Base-by-base conservation (phyloP, 805 yeast species). In the Candida tallmaniae region DNA sequence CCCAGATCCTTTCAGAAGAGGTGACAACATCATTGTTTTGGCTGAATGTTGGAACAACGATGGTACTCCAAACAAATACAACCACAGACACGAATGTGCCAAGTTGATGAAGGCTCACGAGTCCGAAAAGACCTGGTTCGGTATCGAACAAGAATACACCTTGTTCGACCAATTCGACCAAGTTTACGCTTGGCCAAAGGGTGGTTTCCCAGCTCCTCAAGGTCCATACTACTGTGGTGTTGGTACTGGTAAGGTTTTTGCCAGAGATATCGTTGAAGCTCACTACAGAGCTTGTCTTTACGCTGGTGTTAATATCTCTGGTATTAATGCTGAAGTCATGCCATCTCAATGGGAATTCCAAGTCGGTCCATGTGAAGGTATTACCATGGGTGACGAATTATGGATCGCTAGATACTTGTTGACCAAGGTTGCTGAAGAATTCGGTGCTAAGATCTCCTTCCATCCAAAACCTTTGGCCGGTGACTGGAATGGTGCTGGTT, bases 171-270 rank as follows among this genome's bases (percentile, higher is more conserved):
- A 84, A 63, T 82, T 66, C 55, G 95, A 85, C 65, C 70, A 82
- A 55, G 88, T 83, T 44, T 93, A 89, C 68, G 97, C 96, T 48
- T 93, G 98, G 98, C 98, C 98, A 67, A 81, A 85, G 74, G 97
- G 97, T 54, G 98, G 97, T 45, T 93, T 77, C 94, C 98, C 98
- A 62, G 97, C 96, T 51, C 97, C 98, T 47, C 98, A 93, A 73
- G 98, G 98, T 50, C 98, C 98, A 44, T 93, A 93, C 83, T 93
- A 93, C 81, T 93, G 98, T 76, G 98, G 97, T 80, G 98, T 93
- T 48, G 98, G 98, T 70, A 77, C 96, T 54, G 96, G 97, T 60
- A 89, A 87, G 73, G 98, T 90, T 46, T 86, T 82, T 65, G 96
- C 97, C 58, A 80, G 98, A 73, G 98, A 93, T 62, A 88, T 90